Evolutionary conservation across 2,329 filamentous ascomycete genomes (phyloP).

Genomic region (Fusarium chuoi): DNA sequence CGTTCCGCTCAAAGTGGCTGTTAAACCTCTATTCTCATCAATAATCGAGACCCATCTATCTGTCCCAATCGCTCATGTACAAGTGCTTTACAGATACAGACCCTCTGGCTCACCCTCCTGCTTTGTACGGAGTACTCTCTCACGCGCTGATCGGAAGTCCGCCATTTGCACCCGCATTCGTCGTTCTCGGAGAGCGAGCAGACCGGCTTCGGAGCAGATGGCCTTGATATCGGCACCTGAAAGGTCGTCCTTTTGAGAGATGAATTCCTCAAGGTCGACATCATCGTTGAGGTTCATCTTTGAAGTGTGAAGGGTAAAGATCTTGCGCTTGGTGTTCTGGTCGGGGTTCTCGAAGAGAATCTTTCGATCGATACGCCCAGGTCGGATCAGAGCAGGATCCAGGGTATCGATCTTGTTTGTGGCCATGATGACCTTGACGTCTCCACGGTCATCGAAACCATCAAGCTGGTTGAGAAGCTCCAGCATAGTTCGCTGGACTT

Average conservation of each 20-base stretch:
- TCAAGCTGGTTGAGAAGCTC: constrained; percentile 98
- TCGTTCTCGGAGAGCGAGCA: constrained; percentile 92
- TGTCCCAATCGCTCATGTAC: constrained; percentile 38
- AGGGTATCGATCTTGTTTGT: constrained; percentile 99
- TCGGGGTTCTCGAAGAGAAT: constrained; percentile 78
- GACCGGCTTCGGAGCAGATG: constrained; percentile 95
- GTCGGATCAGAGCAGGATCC: constrained; percentile 94
- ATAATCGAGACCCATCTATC: constrained; percentile 33
- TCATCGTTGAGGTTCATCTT: constrained; percentile 98
- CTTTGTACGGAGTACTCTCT: constrained; percentile 97
- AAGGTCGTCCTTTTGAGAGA: constrained; percentile 97
- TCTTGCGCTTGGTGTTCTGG: constrained; percentile 96
- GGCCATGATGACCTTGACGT: constrained; percentile 99
- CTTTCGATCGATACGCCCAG: constrained; percentile 98
- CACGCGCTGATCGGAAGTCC: constrained; percentile 91
- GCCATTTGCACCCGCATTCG: constrained; percentile 99
- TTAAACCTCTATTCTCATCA: constrained; percentile 39
- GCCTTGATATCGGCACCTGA: constrained; percentile 98
- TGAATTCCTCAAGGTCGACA: constrained; percentile 98
- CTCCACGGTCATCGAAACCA: constrained; percentile 97
- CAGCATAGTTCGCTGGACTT: constrained; percentile 98
- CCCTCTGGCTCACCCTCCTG: constrained; percentile 98
- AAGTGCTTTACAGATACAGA: constrained; percentile 83
- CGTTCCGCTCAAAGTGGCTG: not conserved
- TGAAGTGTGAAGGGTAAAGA: constrained; percentile 96